These are phyloP conservation scores for Termitomyces sp. DNA, from an alignment of 768 basidiomycete genomes.

Conservation along the genomic window DNA sequence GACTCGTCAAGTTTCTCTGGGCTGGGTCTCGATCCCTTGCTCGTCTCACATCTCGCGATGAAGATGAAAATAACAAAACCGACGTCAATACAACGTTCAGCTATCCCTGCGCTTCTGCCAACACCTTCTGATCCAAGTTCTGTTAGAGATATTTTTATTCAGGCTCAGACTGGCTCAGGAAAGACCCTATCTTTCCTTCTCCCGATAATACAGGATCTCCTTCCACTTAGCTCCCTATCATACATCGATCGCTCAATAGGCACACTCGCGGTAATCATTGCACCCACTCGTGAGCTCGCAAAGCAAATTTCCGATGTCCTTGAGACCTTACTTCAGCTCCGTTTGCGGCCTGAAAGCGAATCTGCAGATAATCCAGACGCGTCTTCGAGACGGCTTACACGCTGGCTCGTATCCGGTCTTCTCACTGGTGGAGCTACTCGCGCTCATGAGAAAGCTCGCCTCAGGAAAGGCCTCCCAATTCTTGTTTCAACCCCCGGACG, in stretches of 20 bases:
- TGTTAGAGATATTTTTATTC: conserved; percentile 81
- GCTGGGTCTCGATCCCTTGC: conserved; percentile 77
- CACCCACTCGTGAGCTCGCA: conserved; percentile 92
- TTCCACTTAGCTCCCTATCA: conserved; percentile 83
- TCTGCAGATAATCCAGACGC: conserved; percentile 41
- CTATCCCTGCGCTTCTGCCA: conserved; percentile 50
- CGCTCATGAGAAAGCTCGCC: conserved; percentile 90
- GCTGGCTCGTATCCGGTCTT: conserved; percentile 92
- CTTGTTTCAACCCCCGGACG: conserved; percentile 95
- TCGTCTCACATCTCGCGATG: conserved; percentile 67
- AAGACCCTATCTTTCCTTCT: conserved; percentile 93
- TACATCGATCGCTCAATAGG: conserved; percentile 95
- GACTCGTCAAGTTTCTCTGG: conserved; percentile 77
- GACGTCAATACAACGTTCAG: conserved; percentile 83
- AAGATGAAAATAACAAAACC: conserved; percentile 85
- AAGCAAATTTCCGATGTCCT: conserved; percentile 97
- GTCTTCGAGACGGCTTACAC: conserved; percentile 50
- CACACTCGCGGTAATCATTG: conserved; percentile 90
- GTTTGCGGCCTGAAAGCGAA: conserved; percentile 56
- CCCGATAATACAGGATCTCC: conserved; percentile 91
- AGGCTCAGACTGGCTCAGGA: conserved; percentile 96
- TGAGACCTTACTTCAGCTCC: conserved; percentile 72
- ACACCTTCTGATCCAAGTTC: conserved; percentile 27
- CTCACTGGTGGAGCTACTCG: conserved; percentile 93
- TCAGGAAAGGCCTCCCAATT: conserved; percentile 93